Evolutionary conservation across 176 grass and related monocot species (phyloP).

Genomic region (Secale cereale): DNA sequence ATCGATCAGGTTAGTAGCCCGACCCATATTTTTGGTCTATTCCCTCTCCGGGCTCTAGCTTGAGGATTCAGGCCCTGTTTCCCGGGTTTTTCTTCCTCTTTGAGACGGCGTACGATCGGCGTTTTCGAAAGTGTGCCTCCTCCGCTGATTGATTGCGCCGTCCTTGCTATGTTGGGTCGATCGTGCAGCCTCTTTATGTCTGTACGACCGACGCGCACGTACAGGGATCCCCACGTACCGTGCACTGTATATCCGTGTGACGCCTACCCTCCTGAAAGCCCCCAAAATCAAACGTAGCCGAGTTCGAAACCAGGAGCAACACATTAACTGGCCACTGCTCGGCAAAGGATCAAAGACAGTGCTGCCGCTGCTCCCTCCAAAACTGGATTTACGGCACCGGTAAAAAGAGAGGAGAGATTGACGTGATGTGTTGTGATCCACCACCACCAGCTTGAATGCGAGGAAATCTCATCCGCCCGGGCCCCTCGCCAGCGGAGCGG

Average conservation of each 20-base stretch:
- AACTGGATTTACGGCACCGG: background rate
- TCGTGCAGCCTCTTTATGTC: background rate
- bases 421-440: conserved; percentile 1
- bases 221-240: background rate
- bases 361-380: background rate
- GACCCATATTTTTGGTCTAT: background rate
- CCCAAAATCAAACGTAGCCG: background rate
- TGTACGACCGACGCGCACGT: conserved; percentile 5
- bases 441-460: background rate
- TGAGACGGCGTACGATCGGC: background rate
- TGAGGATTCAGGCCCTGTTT: background rate
- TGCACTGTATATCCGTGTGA: background rate
- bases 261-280: background rate
- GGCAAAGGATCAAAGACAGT: background rate
- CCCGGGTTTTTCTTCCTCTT: background rate
- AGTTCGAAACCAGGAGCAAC: background rate
- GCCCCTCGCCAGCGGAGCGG: background rate
- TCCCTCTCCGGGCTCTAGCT: too few relatives aligned
- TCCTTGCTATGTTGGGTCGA: background rate
- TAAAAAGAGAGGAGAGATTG: background rate
- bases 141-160: background rate
- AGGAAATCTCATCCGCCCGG: conserved; percentile 7
- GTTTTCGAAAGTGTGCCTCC: background rate
- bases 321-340: background rate
- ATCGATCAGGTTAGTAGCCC: background rate